These are phyloP conservation scores for Pontederia paniculata DNA, from an alignment of 176 grass and related monocot species.

Conservation along the genomic window DNA sequence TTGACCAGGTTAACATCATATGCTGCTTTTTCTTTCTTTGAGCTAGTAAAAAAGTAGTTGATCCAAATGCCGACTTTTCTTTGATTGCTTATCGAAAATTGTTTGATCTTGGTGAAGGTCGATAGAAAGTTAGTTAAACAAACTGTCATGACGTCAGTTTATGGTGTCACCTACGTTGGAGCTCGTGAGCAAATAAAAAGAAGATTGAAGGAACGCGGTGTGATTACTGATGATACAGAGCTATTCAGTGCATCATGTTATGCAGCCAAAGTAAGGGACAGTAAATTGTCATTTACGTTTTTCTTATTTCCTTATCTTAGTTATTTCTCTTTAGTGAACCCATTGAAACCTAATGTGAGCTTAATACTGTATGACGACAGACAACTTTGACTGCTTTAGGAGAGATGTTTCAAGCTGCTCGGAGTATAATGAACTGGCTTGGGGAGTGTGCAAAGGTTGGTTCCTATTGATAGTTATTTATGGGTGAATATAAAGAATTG, in stretches of 20 bases:
- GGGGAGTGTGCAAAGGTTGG: constrained; percentile 94
- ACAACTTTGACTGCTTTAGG: constrained; percentile 81
- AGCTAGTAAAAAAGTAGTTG: background rate
- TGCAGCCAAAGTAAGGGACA: constrained; percentile 67
- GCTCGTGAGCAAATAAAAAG: constrained; percentile 95
- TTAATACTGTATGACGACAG: constrained; percentile 23
- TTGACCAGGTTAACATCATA: constrained; percentile 51
- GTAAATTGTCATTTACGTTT: background rate
- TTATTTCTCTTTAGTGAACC: background rate
- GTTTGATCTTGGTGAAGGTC: constrained; percentile 40
- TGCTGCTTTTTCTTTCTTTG: constrained; percentile 1
- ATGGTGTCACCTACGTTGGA: constrained; percentile 91
- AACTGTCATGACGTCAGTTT: constrained; percentile 99
- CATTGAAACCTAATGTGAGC: background rate
- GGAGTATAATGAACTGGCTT: constrained; percentile 94
- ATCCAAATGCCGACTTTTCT: background rate
- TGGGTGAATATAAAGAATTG: no score
- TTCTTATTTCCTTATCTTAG: constrained; percentile 1
- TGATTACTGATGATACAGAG: constrained; percentile 39
- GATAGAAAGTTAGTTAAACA: constrained; percentile 98
- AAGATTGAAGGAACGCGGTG: constrained; percentile 76
- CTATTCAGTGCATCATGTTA: constrained; percentile 68
- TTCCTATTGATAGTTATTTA: background rate
- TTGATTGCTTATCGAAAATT: background rate
- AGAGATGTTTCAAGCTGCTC: constrained; percentile 93